Percentiles rank a stretch among this genome's conserved stretches.
Conservation (phyloP, 2,329 filamentous ascomycete species). For the Penicillium sp. region DNA sequence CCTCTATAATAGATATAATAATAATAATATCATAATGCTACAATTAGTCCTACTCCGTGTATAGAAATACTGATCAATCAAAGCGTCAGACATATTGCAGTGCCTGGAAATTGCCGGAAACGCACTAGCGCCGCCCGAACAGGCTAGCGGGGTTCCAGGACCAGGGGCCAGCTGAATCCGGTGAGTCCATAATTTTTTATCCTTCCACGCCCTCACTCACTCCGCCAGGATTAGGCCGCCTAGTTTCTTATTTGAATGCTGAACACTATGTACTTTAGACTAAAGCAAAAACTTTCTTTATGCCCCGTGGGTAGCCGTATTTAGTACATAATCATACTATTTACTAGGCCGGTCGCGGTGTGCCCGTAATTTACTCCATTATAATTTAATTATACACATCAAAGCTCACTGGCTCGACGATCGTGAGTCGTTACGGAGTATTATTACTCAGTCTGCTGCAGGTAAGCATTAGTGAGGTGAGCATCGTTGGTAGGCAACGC, state of each 20-base stretch:
- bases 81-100: too few relatives aligned
- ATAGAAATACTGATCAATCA: too few relatives aligned
- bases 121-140: background rate
- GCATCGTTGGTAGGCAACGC: too few relatives aligned
- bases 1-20: background rate
- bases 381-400: too few relatives aligned
- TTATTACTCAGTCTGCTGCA: background rate
- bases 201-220: too few relatives aligned
- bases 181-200: background rate
- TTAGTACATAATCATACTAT: too few relatives aligned
- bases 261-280: too few relatives aligned
- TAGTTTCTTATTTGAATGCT: too few relatives aligned
- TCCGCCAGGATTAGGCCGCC: background rate
- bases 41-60: too few relatives aligned
- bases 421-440: background rate
- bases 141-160: background rate
- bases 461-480: background rate
- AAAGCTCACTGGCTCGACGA: background rate
- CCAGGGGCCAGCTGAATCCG: background rate
- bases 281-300: background rate
- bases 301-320: background rate
- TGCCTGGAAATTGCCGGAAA: too few relatives aligned
- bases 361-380: background rate
- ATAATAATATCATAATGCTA: too few relatives aligned
- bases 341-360: background rate